These are phyloP conservation scores for Fermentozyma sake DNA, from an alignment of 1,139 yeast species.

Conservation along the genomic window DNA sequence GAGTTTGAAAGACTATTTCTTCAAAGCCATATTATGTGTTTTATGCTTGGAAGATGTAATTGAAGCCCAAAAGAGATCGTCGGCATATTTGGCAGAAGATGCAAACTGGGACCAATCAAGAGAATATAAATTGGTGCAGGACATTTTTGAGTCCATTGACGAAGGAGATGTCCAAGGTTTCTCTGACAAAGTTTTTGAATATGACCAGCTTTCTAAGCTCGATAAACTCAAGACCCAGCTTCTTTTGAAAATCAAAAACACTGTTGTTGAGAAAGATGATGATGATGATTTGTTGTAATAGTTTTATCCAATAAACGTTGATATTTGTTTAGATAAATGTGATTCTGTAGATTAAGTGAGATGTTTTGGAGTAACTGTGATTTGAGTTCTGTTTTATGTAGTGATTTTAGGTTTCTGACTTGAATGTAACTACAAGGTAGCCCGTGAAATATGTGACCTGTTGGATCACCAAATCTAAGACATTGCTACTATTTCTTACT, in stretches of 20 bases:
- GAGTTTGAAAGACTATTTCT: constrained; percentile 88
- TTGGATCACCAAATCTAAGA: no score
- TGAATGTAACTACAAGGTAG: no score
- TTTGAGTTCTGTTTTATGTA: no score
- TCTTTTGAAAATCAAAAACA: constrained; percentile 74
- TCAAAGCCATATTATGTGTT: constrained; percentile 77
- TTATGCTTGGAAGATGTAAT: constrained; percentile 81
- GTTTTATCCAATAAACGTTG: no score
- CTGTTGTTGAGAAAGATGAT: constrained; percentile 71
- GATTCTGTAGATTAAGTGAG: no score
- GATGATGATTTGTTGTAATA: constrained; percentile 35
- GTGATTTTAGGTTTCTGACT: no score
- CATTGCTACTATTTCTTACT: no score
- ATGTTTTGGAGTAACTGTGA: no score
- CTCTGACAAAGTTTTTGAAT: constrained; percentile 73
- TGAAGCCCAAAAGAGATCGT: constrained; percentile 73
- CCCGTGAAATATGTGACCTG: no score
- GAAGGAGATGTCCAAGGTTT: constrained; percentile 78
- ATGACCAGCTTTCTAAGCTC: constrained; percentile 81
- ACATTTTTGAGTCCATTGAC: constrained; percentile 65
- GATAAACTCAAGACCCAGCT: constrained; percentile 92
- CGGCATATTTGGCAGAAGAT: constrained; percentile 66
- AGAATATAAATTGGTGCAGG: constrained; percentile 65
- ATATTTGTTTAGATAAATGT: no score
- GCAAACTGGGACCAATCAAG: constrained; percentile 74